phyloP scores from a whole-genome alignment of 805 yeast species.

The Pichia membranifaciens region DNA sequence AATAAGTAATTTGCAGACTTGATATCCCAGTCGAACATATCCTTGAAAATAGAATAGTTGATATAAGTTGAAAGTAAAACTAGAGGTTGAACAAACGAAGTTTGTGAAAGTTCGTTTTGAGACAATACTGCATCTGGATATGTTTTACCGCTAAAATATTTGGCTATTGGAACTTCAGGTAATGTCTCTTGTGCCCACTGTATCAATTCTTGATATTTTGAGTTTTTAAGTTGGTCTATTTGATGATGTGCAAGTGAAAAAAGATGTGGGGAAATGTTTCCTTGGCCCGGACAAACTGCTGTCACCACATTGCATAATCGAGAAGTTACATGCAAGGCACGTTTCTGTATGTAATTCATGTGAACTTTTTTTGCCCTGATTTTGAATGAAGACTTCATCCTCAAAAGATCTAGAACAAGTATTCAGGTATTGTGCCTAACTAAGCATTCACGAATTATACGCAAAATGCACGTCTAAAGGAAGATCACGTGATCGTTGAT shows the following conservation, averaged over 20 bases:
- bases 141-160: conserved; percentile 13
- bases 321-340: background rate
- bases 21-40: conserved; percentile 17
- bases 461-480: no score
- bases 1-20: conserved; percentile 20
- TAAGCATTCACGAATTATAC: no score
- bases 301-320: conserved; percentile 9
- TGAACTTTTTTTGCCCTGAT: no score
- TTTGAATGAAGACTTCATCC: no score
- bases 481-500: no score
- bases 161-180: conserved; percentile 16
- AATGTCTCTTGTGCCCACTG: conserved; percentile 1
- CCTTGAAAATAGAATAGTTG: conserved; percentile 16
- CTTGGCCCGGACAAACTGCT: conserved; percentile 31
- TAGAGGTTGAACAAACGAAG: conserved; percentile 15
- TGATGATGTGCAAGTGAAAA: conserved; percentile 12
- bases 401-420: no score
- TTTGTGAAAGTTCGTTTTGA: conserved; percentile 2
- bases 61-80: conserved; percentile 21
- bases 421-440: no score
- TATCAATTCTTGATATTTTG: conserved; percentile 1
- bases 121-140: background rate
- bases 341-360: background rate
- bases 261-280: conserved; percentile 17
- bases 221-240: conserved; percentile 1